Base-by-base conservation (phyloP, 176 grass and related monocot genomes). In the Carex pumila region DNA sequence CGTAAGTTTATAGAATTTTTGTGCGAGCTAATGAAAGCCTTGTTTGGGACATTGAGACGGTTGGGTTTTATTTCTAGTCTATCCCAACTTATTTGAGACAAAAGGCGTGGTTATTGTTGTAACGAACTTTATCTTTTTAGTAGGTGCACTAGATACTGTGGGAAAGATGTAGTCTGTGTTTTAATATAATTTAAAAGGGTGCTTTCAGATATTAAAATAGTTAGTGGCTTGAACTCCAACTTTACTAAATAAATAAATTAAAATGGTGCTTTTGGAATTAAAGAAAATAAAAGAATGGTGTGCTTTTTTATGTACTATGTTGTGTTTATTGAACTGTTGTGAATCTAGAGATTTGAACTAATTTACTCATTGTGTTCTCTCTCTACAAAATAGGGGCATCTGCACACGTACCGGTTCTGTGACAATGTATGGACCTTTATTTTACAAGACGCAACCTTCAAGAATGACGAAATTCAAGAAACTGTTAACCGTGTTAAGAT, bases 331-430 rank as follows among this genome's bases (percentile, higher is more conserved):
- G 6, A 81, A 71, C 53, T 36, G 30, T 52, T 15, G 50, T 56
- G 50, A 8, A 31, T 77, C 50, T 56, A 30, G 11, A 77, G 4
- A 77, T 55, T 75, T 75, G 4, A 53, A 30, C 36, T n/a, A 32
- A 77, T 32, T 3, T 18, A 69, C 31, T 76, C 53, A 52, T 11
- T 17, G 1, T 21, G 21, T 77, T 47, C 2, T 77, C 3, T 76
- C 21, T 55, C 22, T 55, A 30, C 25, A 1, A 15, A 39, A 57
- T 86, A 98, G 95, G 95, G 95, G 39, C 89, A 98, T 90, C 87
- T 98, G 68, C 95, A 87, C 91, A 93, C 92, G 14, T 98, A 98
- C 84, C 94, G 91, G 91, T 93, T 89, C 83, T 93, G 89, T n/a
- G 95, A 94, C 80, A 88, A 90, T 36, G 89, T 93, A 37, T 95